Percentiles rank a stretch among this genome's conserved stretches.
phyloP scores from a whole-genome alignment of 2,329 filamentous ascomycete species.

The Coniochaeta hoffmannii region DNA sequence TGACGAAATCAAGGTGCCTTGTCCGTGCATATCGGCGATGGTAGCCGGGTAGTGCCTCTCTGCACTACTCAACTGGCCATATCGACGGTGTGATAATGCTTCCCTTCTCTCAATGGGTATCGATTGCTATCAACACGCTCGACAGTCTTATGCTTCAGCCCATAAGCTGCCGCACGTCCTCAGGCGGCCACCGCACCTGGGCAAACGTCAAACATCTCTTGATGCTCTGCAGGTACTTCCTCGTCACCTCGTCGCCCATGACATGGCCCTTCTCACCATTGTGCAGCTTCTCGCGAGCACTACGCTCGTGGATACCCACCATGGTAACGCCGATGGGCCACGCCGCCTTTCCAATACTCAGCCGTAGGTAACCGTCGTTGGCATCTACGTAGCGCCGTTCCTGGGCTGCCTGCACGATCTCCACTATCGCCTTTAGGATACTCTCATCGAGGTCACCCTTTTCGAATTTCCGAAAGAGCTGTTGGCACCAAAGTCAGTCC shows the following conservation, averaged over 20 bases:
- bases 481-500: too few species aligned
- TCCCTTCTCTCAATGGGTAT: not conserved
- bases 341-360: slow-evolving; percentile 93
- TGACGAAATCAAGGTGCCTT: not conserved
- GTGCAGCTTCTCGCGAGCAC: slow-evolving; percentile 90
- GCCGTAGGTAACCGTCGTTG: slow-evolving; percentile 85
- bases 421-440: slow-evolving; percentile 73
- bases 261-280: slow-evolving; percentile 85
- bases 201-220: slow-evolving; percentile 95
- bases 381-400: slow-evolving; percentile 89
- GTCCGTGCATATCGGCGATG: not conserved
- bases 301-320: slow-evolving; percentile 98
- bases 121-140: not conserved
- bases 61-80: not conserved
- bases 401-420: slow-evolving; percentile 88
- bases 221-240: slow-evolving; percentile 96
- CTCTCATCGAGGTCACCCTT: slow-evolving; percentile 70
- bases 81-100: not conserved
- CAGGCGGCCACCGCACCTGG: slow-evolving; percentile 91
- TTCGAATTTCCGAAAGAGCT: slow-evolving; percentile 84
- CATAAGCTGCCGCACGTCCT: slow-evolving; percentile 91
- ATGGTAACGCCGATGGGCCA: slow-evolving; percentile 99
- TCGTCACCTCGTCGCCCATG: slow-evolving; percentile 91
- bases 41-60: too few species aligned
- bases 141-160: slow-evolving; percentile 42